These are phyloP conservation scores for Aspergillus hiratsukae DNA, from an alignment of 2,329 filamentous ascomycete species.

Conservation along the genomic window DNA sequence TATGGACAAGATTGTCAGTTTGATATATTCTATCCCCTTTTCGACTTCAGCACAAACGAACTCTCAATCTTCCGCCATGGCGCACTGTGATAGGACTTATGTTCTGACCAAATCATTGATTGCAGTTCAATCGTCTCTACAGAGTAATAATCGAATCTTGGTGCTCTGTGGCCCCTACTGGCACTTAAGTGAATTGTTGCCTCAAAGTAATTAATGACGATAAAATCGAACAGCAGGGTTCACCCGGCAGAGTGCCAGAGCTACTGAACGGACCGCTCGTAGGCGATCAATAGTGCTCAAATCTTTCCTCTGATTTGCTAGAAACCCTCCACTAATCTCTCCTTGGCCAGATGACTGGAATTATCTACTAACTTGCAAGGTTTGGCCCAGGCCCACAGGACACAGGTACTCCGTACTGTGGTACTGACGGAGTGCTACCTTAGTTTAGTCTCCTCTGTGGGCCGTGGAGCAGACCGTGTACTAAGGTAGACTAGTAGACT, in stretches of 20 bases:
- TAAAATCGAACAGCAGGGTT: slow-evolving; percentile 7
- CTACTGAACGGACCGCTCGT: slow-evolving; percentile 18
- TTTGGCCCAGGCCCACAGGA: too few relatives aligned
- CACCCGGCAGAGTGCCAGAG: slow-evolving; percentile 6
- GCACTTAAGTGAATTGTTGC: not conserved
- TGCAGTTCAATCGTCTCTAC: too few relatives aligned
- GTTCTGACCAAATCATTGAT: not conserved
- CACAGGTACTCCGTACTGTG: too few relatives aligned
- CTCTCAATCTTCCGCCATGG: not conserved
- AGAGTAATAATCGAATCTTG: too few relatives aligned
- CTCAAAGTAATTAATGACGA: not conserved
- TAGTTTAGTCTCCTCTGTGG: not conserved
- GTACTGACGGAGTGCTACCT: not conserved
- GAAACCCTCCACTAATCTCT: not conserved
- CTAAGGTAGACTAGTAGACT: not conserved
- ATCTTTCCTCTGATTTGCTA: slow-evolving; percentile 7
- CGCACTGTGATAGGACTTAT: not conserved
- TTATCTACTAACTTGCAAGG: not conserved
- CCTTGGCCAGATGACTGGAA: not conserved
- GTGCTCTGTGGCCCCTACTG: too few relatives aligned
- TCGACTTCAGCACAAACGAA: not conserved
- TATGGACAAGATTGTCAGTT: not conserved
- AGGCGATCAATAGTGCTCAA: slow-evolving; percentile 13
- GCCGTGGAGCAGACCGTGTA: not conserved
- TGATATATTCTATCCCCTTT: not conserved